A percentile compares a stretch with the other conserved stretches of the same genome.
phyloP scores from a whole-genome alignment of 371 early-diverging fungal species.

The Funneliformis caledonium region DNA sequence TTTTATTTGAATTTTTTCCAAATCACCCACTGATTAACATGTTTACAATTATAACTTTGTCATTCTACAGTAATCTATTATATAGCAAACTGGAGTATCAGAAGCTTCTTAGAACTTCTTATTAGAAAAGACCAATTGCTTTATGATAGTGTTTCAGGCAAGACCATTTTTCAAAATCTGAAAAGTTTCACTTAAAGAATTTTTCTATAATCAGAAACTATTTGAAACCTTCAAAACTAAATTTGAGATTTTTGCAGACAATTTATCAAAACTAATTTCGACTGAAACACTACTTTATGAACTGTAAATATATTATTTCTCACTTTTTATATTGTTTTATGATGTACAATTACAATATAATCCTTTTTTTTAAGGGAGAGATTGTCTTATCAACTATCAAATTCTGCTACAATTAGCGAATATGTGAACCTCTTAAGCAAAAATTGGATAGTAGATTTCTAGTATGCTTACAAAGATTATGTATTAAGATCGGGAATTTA shows the following conservation, averaged over 20 bases:
- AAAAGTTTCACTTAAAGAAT: no score
- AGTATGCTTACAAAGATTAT: background rate
- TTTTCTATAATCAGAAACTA: no score
- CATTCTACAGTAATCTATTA: constrained; percentile 31
- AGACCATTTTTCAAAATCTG: no score
- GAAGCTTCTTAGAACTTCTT: constrained; percentile 38
- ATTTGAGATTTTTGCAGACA: no score
- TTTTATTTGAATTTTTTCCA: constrained; percentile 23
- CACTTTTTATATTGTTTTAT: constrained; percentile 22
- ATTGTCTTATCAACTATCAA: constrained; percentile 8
- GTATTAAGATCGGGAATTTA: background rate
- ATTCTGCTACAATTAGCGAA: background rate
- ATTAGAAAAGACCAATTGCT: constrained; percentile 18
- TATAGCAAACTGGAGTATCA: constrained; percentile 24
- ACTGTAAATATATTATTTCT: constrained; percentile 3
- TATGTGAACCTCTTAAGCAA: background rate
- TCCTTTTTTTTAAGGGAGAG: constrained; percentile 22
- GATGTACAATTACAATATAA: constrained; percentile 23
- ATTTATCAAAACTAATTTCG: no score
- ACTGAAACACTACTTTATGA: no score
- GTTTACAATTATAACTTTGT: constrained; percentile 27
- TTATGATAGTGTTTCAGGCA: no score
- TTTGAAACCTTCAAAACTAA: no score
- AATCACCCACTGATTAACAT: constrained; percentile 6
- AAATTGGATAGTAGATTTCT: constrained; percentile 7